These are phyloP conservation scores for Grigorovia jiainica DNA, from an alignment of 805 yeast genomes.

Conservation along the genomic window DNA sequence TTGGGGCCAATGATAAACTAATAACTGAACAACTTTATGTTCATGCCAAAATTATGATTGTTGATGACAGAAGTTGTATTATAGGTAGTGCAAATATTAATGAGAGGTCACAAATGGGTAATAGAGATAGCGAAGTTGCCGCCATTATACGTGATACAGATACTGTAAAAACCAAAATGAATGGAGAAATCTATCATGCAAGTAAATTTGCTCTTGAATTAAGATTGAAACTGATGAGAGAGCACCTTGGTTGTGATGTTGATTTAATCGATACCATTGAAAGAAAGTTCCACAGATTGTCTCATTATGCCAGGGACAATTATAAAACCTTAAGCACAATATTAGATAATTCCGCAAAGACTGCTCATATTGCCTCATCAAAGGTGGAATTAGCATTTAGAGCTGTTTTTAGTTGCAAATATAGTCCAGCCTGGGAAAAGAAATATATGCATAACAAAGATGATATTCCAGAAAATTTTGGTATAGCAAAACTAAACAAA, in stretches of 20 bases:
- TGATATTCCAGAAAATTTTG: slow-evolving; percentile 10
- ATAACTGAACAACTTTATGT: slow-evolving; percentile 89
- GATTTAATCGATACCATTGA: slow-evolving; percentile 78
- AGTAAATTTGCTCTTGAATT: slow-evolving; percentile 84
- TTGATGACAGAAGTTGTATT: slow-evolving; percentile 86
- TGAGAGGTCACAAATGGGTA: slow-evolving; percentile 92
- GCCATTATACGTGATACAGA: slow-evolving; percentile 79
- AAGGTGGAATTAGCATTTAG: slow-evolving; percentile 70
- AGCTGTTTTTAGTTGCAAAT: slow-evolving; percentile 41
- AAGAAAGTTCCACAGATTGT: slow-evolving; percentile 46
- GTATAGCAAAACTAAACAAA: slow-evolving; percentile 6
- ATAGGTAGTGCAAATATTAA: slow-evolving; percentile 97
- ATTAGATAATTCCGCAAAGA: slow-evolving; percentile 2
- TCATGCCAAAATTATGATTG: slow-evolving; percentile 86
- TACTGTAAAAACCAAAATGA: slow-evolving; percentile 58
- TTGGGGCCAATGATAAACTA: slow-evolving; percentile 63
- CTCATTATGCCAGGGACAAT: slow-evolving; percentile 27
- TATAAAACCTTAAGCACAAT: slow-evolving; percentile 18
- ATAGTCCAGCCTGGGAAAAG: slow-evolving; percentile 36
- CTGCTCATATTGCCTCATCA: slow-evolving; percentile 39
- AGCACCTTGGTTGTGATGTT: slow-evolving; percentile 89
- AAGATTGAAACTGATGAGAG: slow-evolving; percentile 89
- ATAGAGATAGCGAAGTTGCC: slow-evolving; percentile 90
- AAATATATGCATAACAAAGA: slow-evolving; percentile 32
- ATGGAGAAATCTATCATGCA: slow-evolving; percentile 70